Evolutionary conservation across 2,329 filamentous ascomycete species (phyloP), one percentile per base, ranked within the genome.

Genomic region (Falciphora oryzae): DNA sequence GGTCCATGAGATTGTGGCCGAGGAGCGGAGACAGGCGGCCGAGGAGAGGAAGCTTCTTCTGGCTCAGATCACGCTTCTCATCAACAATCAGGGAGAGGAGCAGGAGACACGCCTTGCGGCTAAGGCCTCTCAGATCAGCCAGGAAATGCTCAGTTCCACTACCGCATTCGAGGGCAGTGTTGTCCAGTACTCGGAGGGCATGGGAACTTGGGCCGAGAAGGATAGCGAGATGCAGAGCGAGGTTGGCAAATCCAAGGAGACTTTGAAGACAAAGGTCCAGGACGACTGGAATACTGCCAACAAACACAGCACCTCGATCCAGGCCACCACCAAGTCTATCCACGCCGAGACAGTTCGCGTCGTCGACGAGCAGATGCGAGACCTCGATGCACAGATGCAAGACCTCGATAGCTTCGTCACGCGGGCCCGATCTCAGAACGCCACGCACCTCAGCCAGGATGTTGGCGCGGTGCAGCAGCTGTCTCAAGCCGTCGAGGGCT

Each of bases 391-490:
- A n/a, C 92, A 98, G 75, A 93, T 99, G 85, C 86, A 88, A 65
- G 91, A 92, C 1, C 83, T 99, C 10, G 94, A 98, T 71, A 91
- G 94, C 69, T 97, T 97, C 70, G 92, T 98, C 56, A 84, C 89
- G 38, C 88, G 91, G 38, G 93, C 96, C 62, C 87, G 89, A 66
- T 85, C 85, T 1, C 90, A 96, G 71, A 98, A 97, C 74, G 86
- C 89, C 35, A 81, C 82, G 25, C 92, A 96, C 72, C 89, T 95
- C 73, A 82, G 87, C 31, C 83, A 84, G 31, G 91, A 96, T 68
- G 76, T 82, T 1, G 75, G 81, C n/a, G 90, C 88, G 1, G 79
- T 97, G n/a, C 77, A 83, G 44, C 77, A 77, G 13, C 81, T 97
- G 38, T 85, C 89, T 0, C 79, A 76, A 25, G 89, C 87, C 1